Evolutionary conservation across 2,329 filamentous ascomycete species (phyloP), one percentile per base, ranked within the genome.

Genomic region (Macrophomina phaseolina): DNA sequence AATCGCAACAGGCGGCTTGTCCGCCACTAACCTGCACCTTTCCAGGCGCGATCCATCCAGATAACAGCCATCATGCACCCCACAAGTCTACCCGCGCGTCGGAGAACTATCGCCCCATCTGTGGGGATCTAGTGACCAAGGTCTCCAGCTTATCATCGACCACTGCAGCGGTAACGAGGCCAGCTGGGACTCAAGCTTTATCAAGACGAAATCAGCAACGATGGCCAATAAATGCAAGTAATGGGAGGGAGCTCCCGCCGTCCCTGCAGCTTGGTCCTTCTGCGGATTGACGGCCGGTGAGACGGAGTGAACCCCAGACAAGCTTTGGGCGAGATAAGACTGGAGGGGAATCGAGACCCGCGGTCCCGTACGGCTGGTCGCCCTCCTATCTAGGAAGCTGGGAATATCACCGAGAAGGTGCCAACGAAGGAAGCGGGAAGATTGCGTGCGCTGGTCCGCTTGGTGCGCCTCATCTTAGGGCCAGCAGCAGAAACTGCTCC

Each of bases 51-150:
- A 23, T 12, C 32, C 28, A 49, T 38, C 45, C 18, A 62, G 58
- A 62, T 62, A 62, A 62, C 58, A 48, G 58, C 58, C 58, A 34
- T 49, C 58, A 62, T 62, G 58, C 58, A 62, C 58, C 58, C 58
- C 58, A 62, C 58, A 62, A 62, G 36, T 38, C 45, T 30, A 49
- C 42, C 58, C 58, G 45, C 32, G 32, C 30, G 30, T 42, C 45
- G 30, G 16, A 16, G 28, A 49, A 48, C 58, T 49, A 49, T 49
- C 58, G 45, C 28, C n/a, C 58, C 32, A 62, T 62, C 40, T 46
- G 56, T 49, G 58, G 58, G 58, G 45, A 49, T 62, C n/a, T 45
- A 49, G 58, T 30, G 42, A 46, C 40, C 56, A 49, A 62, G 58
- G 58, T 45, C 30, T 28, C 42, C 58, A 62, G 58, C 58, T 62